phyloP scores from a whole-genome alignment of 768 basidiomycete species.

The Tricholoma saponaceum region DNA sequence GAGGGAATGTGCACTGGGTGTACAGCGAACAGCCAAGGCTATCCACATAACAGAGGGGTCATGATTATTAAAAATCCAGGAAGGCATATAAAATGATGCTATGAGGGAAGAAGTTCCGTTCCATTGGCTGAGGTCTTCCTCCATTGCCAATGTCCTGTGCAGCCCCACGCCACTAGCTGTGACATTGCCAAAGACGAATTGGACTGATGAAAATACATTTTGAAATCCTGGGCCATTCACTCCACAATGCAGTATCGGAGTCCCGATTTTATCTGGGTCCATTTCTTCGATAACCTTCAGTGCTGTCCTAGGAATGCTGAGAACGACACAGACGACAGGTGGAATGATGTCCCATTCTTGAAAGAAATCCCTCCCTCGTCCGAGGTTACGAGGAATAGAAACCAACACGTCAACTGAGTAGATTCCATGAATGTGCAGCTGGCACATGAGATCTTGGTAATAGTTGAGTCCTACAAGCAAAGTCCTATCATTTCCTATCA shows the following conservation, averaged over 20 bases:
- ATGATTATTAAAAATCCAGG: constrained; percentile 9
- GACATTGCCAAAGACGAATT: constrained; percentile 17
- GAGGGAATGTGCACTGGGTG: constrained; percentile 13
- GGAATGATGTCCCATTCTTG: constrained; percentile 23
- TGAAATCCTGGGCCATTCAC: constrained; percentile 13
- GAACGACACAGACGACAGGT: constrained; percentile 25
- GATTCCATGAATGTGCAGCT: constrained; percentile 27
- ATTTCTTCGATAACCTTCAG: constrained; percentile 17
- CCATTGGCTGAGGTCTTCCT: constrained; percentile 21
- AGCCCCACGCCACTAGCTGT: constrained; percentile 12
- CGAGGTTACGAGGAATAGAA: background rate
- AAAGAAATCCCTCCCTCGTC: constrained; percentile 16
- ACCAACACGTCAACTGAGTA: constrained; percentile 9
- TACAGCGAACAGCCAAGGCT: constrained; percentile 17
- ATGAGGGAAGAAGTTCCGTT: constrained; percentile 22
- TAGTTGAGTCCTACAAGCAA: constrained; percentile 23
- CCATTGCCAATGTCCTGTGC: constrained; percentile 9
- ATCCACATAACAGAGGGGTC: background rate
- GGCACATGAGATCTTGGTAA: constrained; percentile 30
- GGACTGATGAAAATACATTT: constrained; percentile 25
- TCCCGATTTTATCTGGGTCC: constrained; percentile 12
- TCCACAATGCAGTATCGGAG: constrained; percentile 23
- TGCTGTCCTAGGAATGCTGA: constrained; percentile 26
- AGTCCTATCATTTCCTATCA: constrained; percentile 15
- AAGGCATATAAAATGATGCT: constrained; percentile 23